Percentiles rank a stretch among this genome's conserved stretches.
These are phyloP conservation scores for Thinopyrum elongatum DNA, from an alignment of 176 grass and related monocot genomes.

Conservation along the genomic window DNA sequence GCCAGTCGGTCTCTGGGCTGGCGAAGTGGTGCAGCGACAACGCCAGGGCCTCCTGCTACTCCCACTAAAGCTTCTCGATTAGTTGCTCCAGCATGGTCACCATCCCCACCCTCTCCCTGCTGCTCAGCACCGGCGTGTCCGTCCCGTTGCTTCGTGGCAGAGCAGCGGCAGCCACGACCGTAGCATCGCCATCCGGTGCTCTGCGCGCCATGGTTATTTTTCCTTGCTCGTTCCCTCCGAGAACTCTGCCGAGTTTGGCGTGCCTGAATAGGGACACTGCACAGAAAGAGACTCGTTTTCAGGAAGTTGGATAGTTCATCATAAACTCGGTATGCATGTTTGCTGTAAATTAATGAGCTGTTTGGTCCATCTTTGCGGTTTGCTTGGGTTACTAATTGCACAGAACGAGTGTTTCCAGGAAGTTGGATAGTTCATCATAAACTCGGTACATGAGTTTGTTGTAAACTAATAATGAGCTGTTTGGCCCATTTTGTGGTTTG, in stretches of 20 bases:
- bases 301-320: no score
- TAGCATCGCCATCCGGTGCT: conserved; percentile 42
- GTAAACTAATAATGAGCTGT: no score
- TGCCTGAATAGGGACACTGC: conserved; percentile 69
- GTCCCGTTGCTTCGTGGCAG: conserved; percentile 62
- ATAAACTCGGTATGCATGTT: no score
- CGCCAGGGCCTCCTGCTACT: conserved; percentile 61
- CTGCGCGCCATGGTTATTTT: not conserved
- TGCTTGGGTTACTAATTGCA: no score
- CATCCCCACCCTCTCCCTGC: conserved; percentile 64
- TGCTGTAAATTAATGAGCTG: no score
- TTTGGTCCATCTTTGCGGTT: no score
- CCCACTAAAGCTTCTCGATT: conserved; percentile 63
- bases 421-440: no score
- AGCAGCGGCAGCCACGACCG: conserved; percentile 72
- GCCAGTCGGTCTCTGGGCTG: conserved; percentile 62
- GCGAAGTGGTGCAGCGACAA: conserved; percentile 83
- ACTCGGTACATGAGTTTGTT: no score
- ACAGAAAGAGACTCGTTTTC: not conserved
- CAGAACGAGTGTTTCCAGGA: no score
- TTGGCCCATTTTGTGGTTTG: no score
- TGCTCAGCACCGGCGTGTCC: conserved; percentile 52
- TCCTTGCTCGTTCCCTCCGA: not conserved
- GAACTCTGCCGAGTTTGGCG: conserved; percentile 53
- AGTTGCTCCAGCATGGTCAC: conserved; percentile 59